Conservation (phyloP, 331 rosid genomes). For the Ulmus americana region DNA sequence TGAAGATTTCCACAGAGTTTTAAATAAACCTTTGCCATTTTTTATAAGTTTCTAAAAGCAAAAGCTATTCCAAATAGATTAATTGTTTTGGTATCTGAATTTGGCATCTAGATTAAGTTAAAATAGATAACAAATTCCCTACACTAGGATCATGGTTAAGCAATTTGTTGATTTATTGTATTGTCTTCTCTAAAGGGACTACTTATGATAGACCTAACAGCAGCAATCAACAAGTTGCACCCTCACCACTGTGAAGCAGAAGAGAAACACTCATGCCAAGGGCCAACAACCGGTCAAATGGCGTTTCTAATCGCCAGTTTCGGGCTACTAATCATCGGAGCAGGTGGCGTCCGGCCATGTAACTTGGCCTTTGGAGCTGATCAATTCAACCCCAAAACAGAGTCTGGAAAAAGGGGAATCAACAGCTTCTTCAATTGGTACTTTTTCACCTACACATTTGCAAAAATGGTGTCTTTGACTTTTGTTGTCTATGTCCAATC, state of each 20-base stretch:
- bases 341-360: constrained; percentile 83
- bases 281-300: constrained; percentile 53
- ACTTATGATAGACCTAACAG: constrained; percentile 56
- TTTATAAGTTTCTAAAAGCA: no score
- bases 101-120: neutral
- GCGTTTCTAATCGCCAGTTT: constrained; percentile 55
- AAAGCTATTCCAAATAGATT: neutral
- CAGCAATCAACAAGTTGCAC: constrained; percentile 55
- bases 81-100: neutral
- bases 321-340: constrained; percentile 56
- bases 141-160: neutral
- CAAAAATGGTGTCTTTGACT: constrained; percentile 52
- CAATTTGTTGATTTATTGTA: neutral
- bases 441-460: constrained; percentile 59
- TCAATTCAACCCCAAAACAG: constrained; percentile 78
- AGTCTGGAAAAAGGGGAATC: constrained; percentile 65
- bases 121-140: no score
- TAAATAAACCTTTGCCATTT: no score
- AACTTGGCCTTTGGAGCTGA: constrained; percentile 88
- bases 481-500: constrained; percentile 67
- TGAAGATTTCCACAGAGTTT: no score
- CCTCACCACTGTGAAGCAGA: constrained; percentile 52
- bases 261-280: constrained; percentile 34
- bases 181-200: constrained; percentile 17
- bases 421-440: constrained; percentile 94